Evolutionary conservation across 768 basidiomycete species (phyloP), one percentile per base, ranked within the genome.

Genomic region (Naganishia antarctica): DNA sequence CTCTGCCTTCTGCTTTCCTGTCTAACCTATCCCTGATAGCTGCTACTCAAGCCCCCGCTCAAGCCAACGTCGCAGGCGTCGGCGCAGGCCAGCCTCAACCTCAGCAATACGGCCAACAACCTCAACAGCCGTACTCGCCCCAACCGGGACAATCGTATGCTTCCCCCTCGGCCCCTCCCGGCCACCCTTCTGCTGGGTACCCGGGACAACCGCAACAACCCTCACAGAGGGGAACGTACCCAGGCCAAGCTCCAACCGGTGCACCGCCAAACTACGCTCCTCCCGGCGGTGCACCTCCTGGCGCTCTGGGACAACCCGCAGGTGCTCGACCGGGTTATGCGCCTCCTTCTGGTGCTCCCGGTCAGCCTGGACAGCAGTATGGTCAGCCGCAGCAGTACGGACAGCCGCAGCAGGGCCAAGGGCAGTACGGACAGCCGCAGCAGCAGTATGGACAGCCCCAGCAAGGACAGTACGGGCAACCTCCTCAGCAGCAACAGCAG

Each of bases 311-410:
- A 11, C 50, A 51, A 34, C 50, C 50, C 13, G 50, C 50, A 31
- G 13, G 29, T 34, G 18, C 31, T 0, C 66, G 60, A 61, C 15
- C n/a, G 12, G 59, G 49, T 31, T 67, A 66, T 41, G 65, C 61
- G 48, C 62, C 67, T 63, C 67, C 67, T 26, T 25, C 45, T 41
- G 69, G 69, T 34, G 45, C 67, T 15, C 69, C 65, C 32, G 64
- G 68, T 61, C 48, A 48, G 50, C 58, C 48, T 16, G 37, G 9
- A 57, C 40, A 37, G 64, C 26, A 40, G 16, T n/a, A 7, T 41
- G 66, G 67, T 62, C 49, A 49, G 47, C 48, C 43, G 18, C 46
- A 46, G 53, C 60, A 41, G 9, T 51, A 61, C 16, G 69, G 68
- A 45, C 68, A 70, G 53, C 40, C 40, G 3, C 64, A 41, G n/a